Base-by-base conservation (phyloP, 2,329 filamentous ascomycete species). In the Microsporum audouinii region DNA sequence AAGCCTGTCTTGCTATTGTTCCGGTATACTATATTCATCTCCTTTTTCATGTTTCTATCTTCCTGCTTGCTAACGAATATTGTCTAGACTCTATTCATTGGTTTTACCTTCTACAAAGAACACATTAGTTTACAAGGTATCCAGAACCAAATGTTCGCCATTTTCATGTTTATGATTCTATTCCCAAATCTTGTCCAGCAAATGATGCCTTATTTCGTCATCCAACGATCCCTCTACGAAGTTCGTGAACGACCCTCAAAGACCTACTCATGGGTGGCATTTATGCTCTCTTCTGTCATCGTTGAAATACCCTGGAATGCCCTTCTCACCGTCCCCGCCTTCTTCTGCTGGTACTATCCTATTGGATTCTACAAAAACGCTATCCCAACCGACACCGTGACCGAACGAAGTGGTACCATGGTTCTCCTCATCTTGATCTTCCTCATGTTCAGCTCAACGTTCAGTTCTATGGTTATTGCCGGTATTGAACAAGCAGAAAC, bases 131-230 rank as follows among this genome's bases (percentile, higher is more conserved):
- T 86, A 49, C 89, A 92, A 71, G 90, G 90, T 65, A 79, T 95
- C 3, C 88, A 92, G 74, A 95, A 95, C 76, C 89, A 95, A 71
- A 90, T 94, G 84, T 95, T 95, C 71, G 82, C 85, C 72, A 87
- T 96, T 66, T 95, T 95, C 82, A 88, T 94, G 81, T 76, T 94
- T 61, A 78, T 88, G 62, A 92, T 87, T 49, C 84, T 95, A 70
- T 95, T 95, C 70, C 87, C 88, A 62, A 76, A 77, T 66, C 66
- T 78, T 57, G 72, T 76, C 5, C 75, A 78, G 61, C 75, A 83
- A 66, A 83, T 84, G 64, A 82, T 84, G 74, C 82, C 82, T 1
- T 74, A 81, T 47, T 85, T 84, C 68, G 76, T 82, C 57, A 82
- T 79, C 1, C 81, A 84, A 67, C 78, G 82, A 57, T 77, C 80